phyloP scores from a whole-genome alignment of 495 filamentous ascomycete genomes.

The Filosporella fistucella region DNA sequence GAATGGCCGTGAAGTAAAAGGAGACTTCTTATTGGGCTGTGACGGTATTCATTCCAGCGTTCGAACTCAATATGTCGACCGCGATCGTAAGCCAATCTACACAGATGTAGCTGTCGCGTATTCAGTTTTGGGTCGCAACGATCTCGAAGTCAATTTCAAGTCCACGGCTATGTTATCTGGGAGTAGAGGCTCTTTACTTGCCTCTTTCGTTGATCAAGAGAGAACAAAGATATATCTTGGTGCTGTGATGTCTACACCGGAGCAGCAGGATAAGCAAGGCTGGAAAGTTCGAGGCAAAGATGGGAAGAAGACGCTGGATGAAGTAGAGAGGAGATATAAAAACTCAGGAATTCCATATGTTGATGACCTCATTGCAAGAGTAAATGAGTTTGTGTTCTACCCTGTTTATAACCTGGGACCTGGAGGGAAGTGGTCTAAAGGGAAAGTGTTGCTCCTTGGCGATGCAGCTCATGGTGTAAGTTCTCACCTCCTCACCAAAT shows the following conservation, averaged over 20 bases:
- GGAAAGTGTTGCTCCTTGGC: conserved; percentile 46
- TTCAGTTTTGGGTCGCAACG: conserved; percentile 32
- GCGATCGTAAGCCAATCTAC: conserved; percentile 43
- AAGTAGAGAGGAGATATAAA: conserved; percentile 41
- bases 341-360: conserved; percentile 42
- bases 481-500: conserved; percentile 8
- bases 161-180: conserved; percentile 28
- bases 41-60: conserved; percentile 60
- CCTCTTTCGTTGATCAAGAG: conserved; percentile 44
- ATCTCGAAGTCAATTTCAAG: conserved; percentile 26
- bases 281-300: conserved; percentile 39
- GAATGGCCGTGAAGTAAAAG: conserved; percentile 40
- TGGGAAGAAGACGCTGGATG: conserved; percentile 30
- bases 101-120: conserved; percentile 54
- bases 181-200: conserved; percentile 52
- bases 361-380: conserved; percentile 39
- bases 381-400: conserved; percentile 52
- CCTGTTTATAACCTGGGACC: conserved; percentile 54
- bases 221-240: conserved; percentile 47
- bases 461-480: conserved; percentile 59
- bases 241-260: conserved; percentile 41
- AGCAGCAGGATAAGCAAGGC: conserved; percentile 44
- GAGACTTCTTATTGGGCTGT: conserved; percentile 54
- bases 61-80: conserved; percentile 48
- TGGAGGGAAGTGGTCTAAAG: conserved; percentile 44